A percentile compares a stretch with the other conserved stretches of the same genome.
These are phyloP conservation scores for Lablab purpureus DNA, from an alignment of 306 rosid genomes.

Conservation along the genomic window DNA sequence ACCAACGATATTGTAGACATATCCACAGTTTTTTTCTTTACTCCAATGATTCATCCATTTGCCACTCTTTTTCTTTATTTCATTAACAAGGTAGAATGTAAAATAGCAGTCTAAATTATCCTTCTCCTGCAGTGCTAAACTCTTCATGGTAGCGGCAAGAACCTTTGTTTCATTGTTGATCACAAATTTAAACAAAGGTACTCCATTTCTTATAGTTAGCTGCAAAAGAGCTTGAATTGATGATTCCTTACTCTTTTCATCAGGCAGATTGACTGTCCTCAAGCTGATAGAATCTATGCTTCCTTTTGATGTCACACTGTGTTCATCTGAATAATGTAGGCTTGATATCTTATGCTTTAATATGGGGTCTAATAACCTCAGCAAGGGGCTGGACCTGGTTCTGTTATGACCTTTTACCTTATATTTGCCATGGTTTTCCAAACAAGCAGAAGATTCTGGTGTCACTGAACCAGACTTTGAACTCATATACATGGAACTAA, in stretches of 20 bases:
- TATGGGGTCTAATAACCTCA: slow-evolving; percentile 81
- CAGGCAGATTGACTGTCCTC: slow-evolving; percentile 48
- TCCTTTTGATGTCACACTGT: slow-evolving; percentile 49
- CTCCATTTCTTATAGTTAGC: slow-evolving; percentile 72
- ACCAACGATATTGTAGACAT: slow-evolving; percentile 72
- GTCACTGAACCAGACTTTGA: slow-evolving; percentile 78
- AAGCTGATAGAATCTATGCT: slow-evolving; percentile 48
- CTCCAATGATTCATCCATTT: slow-evolving; percentile 76
- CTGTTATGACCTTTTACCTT: slow-evolving; percentile 67
- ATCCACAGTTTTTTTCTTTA: slow-evolving; percentile 65
- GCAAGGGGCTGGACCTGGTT: slow-evolving; percentile 73
- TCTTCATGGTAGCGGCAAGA: slow-evolving; percentile 76
- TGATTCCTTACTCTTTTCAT: slow-evolving; percentile 60
- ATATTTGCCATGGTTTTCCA: slow-evolving; percentile 52
- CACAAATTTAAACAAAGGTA: slow-evolving; percentile 75
- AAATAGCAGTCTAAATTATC: slow-evolving; percentile 65
- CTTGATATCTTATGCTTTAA: slow-evolving; percentile 65
- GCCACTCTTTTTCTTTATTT: slow-evolving; percentile 78
- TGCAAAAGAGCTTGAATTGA: slow-evolving; percentile 74
- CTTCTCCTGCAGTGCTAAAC: slow-evolving; percentile 61
- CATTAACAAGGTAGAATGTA: slow-evolving; percentile 77
- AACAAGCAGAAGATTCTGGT: slow-evolving; percentile 54
- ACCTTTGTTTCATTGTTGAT: slow-evolving; percentile 62
- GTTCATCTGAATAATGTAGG: slow-evolving; percentile 51
- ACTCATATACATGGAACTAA: slow-evolving; percentile 57